phyloP scores from a whole-genome alignment of 768 basidiomycete genomes.

The Podaxis sp. region DNA sequence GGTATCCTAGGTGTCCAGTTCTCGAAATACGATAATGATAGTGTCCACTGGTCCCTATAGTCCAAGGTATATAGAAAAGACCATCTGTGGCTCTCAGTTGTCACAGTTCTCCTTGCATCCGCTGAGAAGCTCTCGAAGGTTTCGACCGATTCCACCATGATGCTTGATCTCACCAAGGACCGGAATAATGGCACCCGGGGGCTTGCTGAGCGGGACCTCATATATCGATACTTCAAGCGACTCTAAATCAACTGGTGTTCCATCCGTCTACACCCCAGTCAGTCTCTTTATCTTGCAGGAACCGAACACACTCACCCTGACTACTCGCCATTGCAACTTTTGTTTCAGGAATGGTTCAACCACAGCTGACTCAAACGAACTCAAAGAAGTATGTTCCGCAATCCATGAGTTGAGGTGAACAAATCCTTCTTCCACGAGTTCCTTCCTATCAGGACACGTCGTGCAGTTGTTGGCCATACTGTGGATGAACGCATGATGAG shows the following conservation, averaged over 20 bases:
- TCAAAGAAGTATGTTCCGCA: slow-evolving; percentile 18
- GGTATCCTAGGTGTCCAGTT: no score
- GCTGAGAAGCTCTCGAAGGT: not conserved
- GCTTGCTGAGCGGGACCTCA: slow-evolving; percentile 1
- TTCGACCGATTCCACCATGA: not conserved
- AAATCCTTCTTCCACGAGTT: slow-evolving; percentile 31
- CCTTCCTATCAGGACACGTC: slow-evolving; percentile 30
- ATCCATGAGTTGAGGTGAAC: slow-evolving; percentile 33
- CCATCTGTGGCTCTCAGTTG: no score
- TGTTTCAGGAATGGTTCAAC: slow-evolving; percentile 32
- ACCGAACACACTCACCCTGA: slow-evolving; percentile 16
- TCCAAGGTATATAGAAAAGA: no score
- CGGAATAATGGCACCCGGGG: not conserved
- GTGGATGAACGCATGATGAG: slow-evolving; percentile 38
- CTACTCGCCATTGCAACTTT: slow-evolving; percentile 34
- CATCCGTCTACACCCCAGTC: slow-evolving; percentile 1
- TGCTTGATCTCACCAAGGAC: not conserved
- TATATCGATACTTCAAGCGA: not conserved
- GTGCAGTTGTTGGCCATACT: slow-evolving; percentile 29
- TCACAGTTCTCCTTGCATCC: not conserved
- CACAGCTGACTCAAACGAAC: slow-evolving; percentile 25
- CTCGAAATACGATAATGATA: no score
- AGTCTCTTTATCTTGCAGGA: not conserved
- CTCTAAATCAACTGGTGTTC: not conserved
- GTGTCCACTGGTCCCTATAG: no score